phyloP scores from a whole-genome alignment of 2,329 filamentous ascomycete species.

The Botrytis fabae region DNA sequence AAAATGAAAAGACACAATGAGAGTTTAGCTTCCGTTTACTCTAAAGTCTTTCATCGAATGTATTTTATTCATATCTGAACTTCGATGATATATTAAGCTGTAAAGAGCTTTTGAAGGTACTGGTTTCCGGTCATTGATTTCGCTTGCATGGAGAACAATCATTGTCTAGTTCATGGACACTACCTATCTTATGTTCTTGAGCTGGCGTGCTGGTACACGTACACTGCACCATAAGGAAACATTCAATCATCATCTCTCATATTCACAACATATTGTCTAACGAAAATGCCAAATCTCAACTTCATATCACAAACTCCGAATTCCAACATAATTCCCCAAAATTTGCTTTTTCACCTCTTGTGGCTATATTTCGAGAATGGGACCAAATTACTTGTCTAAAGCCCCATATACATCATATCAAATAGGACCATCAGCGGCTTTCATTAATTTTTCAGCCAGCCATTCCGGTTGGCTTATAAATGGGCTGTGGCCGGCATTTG shows the following conservation, averaged over 20 bases:
- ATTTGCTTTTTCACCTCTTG: not conserved
- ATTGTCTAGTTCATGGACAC: not conserved
- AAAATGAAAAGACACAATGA: not conserved
- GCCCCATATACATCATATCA: not conserved
- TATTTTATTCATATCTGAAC: not conserved
- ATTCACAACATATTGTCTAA: not conserved
- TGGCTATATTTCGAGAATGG: not conserved
- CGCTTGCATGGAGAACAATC: not conserved
- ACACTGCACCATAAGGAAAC: not conserved
- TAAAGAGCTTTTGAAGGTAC: not conserved
- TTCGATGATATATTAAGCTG: not conserved
- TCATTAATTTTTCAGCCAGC: slow-evolving; percentile 19
- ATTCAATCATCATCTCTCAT: not conserved
- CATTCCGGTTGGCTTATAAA: slow-evolving; percentile 33
- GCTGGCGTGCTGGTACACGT: not conserved
- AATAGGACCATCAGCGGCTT: not conserved
- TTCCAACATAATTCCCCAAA: not conserved
- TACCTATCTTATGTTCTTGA: not conserved
- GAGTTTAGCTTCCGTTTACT: not conserved
- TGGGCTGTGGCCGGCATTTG: slow-evolving; percentile 31
- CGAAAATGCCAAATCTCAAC: not conserved
- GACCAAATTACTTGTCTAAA: not conserved
- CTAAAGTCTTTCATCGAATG: not conserved
- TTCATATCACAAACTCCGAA: not conserved
- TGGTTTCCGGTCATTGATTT: not conserved